Evolutionary conservation across 2,329 filamentous ascomycete genomes (phyloP).

Genomic region (Verticillium dahliae): DNA sequence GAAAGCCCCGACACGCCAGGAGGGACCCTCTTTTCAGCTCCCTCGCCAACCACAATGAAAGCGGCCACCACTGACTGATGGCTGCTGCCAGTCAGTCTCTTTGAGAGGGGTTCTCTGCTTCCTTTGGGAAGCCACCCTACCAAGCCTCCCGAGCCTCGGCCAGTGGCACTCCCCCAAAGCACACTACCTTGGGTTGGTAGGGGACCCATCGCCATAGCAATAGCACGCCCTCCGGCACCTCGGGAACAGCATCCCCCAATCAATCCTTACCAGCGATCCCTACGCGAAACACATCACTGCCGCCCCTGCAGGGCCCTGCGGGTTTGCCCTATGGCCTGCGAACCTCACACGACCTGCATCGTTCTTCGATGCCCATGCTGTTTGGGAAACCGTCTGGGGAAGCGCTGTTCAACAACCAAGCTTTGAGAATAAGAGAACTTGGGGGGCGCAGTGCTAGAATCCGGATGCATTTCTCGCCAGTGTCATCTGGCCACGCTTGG

Average conservation of each 20-base stretch:
- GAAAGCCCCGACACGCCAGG: background rate
- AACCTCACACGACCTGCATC: background rate
- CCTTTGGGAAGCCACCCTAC: no score
- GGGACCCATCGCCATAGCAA: background rate
- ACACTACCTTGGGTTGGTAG: no score
- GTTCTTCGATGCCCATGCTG: background rate
- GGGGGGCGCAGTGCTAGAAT: background rate
- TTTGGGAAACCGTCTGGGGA: background rate
- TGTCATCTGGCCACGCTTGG: background rate
- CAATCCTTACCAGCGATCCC: background rate
- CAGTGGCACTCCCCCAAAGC: no score
- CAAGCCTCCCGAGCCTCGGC: no score
- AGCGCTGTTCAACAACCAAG: background rate
- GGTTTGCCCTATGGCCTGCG: background rate
- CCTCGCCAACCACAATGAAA: background rate
- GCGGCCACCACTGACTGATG: background rate
- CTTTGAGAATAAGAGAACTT: background rate
- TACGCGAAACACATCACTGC: background rate
- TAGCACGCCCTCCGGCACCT: background rate
- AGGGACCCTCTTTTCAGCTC: background rate
- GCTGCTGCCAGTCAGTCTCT: background rate
- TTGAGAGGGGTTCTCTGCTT: no score
- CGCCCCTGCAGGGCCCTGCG: background rate
- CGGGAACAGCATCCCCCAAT: background rate
- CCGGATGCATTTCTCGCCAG: background rate